Conservation (phyloP, 169 alveolate genomes). For the Neospora caninum region DNA sequence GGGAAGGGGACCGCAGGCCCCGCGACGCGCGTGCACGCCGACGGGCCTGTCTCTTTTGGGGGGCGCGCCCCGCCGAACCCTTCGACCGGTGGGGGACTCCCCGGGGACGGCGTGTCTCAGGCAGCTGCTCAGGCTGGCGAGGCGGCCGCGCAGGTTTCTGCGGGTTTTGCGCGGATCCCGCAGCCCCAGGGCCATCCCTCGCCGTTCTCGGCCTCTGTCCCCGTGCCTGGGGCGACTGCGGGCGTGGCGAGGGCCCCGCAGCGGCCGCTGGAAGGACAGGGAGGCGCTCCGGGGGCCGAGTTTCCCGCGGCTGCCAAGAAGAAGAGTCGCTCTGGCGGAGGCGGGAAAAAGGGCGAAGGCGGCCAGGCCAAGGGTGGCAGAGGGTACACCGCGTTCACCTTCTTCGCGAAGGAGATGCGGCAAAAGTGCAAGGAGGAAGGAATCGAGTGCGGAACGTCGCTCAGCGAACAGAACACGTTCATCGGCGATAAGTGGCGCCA, state of each 20-base stretch:
- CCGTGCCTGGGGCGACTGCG: too few species aligned
- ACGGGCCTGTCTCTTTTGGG: not conserved
- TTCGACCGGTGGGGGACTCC: too few species aligned
- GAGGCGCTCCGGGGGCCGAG: slow-evolving; percentile 21
- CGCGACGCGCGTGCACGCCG: not conserved
- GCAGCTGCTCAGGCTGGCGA: too few species aligned
- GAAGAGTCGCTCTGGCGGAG: slow-evolving; percentile 30
- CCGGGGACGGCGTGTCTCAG: too few species aligned
- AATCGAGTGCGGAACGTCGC: slow-evolving; percentile 63
- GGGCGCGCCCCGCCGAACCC: not conserved
- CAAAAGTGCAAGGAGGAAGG: slow-evolving; percentile 47
- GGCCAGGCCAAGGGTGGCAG: slow-evolving; percentile 32
- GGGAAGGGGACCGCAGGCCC: not conserved
- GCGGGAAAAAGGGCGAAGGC: slow-evolving; percentile 23
- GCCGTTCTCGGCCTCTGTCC: not conserved
- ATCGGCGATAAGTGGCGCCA: slow-evolving; percentile 68
- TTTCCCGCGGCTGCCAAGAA: slow-evolving; percentile 44
- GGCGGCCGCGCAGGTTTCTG: too few species aligned
- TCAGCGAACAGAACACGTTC: slow-evolving; percentile 61
- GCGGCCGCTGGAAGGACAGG: not conserved
- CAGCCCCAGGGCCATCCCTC: too few species aligned
- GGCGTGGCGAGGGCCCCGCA: not conserved
- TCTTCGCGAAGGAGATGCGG: slow-evolving; percentile 60
- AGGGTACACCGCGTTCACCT: slow-evolving; percentile 61
- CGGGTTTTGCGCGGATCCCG: too few species aligned